phyloP scores from a whole-genome alignment of 2,329 filamentous ascomycete species.

The Lithohypha guttulata region DNA sequence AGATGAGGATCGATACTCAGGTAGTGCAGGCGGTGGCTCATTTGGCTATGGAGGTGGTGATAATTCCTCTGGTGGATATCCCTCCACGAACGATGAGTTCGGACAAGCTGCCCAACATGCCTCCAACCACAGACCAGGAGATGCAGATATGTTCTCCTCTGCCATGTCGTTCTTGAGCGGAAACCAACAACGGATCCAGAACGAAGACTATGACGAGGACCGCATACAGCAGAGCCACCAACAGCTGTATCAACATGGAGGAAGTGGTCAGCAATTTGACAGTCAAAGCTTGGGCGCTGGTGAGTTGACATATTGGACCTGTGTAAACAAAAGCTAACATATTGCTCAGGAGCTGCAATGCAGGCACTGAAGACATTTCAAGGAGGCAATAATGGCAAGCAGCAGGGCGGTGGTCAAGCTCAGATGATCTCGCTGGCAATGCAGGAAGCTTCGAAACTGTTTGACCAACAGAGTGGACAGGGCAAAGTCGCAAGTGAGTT shows the following conservation, averaged over 20 bases:
- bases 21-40: conserved; percentile 15
- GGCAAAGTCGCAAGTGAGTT: conserved; percentile 40
- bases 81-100: conserved; percentile 45
- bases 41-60: conserved; percentile 15
- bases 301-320: conserved; percentile 11
- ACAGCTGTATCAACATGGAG: conserved; percentile 53
- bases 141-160: conserved; percentile 45
- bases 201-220: conserved; percentile 46
- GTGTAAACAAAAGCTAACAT: no score
- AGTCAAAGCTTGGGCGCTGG: conserved; percentile 32
- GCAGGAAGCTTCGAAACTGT: conserved; percentile 73
- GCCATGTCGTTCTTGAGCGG: conserved; percentile 47
- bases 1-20: conserved; percentile 13
- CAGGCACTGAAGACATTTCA: conserved; percentile 65
- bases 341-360: conserved; percentile 38
- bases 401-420: conserved; percentile 53
- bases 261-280: conserved; percentile 36
- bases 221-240: conserved; percentile 58
- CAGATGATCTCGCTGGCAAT: conserved; percentile 77
- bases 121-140: conserved; percentile 30
- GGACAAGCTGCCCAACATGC: conserved; percentile 46
- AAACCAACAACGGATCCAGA: conserved; percentile 38
- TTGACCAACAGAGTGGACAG: conserved; percentile 47
- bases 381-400: conserved; percentile 27
- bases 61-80: conserved; percentile 28